Percentiles rank a stretch among this genome's conserved stretches.
These are phyloP conservation scores for Xylaria flabelliformis DNA, from an alignment of 495 filamentous ascomycete species.

Conservation along the genomic window DNA sequence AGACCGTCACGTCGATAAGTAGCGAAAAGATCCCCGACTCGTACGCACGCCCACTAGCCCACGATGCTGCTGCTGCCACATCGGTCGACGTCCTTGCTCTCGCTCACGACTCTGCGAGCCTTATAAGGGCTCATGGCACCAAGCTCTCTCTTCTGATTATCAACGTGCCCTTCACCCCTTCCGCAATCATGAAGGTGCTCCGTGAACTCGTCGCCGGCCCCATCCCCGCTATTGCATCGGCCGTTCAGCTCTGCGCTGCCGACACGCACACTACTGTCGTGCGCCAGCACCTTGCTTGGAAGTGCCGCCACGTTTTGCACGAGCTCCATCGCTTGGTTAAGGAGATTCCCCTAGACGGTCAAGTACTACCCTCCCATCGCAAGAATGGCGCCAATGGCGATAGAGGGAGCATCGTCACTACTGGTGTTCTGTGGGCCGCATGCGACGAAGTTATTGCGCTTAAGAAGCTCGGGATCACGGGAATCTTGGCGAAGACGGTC, in stretches of 20 bases:
- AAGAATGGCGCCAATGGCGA: slow-evolving; percentile 52
- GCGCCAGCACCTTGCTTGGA: slow-evolving; percentile 60
- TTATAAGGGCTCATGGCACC: slow-evolving; percentile 81
- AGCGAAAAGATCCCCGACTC: slow-evolving; percentile 23
- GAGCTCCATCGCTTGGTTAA: slow-evolving; percentile 53
- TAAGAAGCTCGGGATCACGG: slow-evolving; percentile 67
- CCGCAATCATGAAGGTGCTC: slow-evolving; percentile 71
- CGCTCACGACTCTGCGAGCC: slow-evolving; percentile 56
- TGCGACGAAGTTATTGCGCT: slow-evolving; percentile 74
- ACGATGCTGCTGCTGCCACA: slow-evolving; percentile 9
- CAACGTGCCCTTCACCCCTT: slow-evolving; percentile 81
- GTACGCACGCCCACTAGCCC: slow-evolving; percentile 8
- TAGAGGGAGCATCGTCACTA: slow-evolving; percentile 63
- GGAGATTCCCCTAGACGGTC: slow-evolving; percentile 55
- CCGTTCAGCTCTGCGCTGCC: slow-evolving; percentile 66
- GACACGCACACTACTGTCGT: slow-evolving; percentile 63
- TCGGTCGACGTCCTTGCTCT: slow-evolving; percentile 58
- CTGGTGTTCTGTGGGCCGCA: slow-evolving; percentile 69
- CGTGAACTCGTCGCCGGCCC: slow-evolving; percentile 68
- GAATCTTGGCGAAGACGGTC: slow-evolving; percentile 64
- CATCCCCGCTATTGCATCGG: slow-evolving; percentile 73
- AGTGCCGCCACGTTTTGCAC: slow-evolving; percentile 51
- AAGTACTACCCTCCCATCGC: slow-evolving; percentile 47
- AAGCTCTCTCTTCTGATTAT: slow-evolving; percentile 86
- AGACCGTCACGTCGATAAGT: slow-evolving; percentile 41